phyloP scores from a whole-genome alignment of 2,329 filamentous ascomycete genomes.

The Cryphonectria japonica region DNA sequence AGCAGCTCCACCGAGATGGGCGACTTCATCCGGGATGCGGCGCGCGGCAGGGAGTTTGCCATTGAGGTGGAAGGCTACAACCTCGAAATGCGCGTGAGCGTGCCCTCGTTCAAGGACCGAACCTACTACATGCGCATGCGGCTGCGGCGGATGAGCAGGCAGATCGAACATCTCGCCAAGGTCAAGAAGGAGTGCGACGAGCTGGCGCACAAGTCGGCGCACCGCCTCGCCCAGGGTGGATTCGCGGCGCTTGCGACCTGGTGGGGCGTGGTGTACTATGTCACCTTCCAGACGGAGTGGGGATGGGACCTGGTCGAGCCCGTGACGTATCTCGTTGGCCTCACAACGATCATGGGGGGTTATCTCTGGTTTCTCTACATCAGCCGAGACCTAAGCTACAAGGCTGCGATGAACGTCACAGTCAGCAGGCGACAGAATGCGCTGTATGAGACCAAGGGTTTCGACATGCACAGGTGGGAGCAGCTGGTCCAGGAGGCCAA shows the following conservation, averaged over 20 bases:
- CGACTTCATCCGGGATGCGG: constrained; percentile 91
- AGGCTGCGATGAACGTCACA: constrained; percentile 84
- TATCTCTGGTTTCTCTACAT: constrained; percentile 95
- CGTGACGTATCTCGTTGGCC: constrained; percentile 85
- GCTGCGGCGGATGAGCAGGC: constrained; percentile 70
- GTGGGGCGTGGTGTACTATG: constrained; percentile 81
- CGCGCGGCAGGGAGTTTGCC: constrained; percentile 80
- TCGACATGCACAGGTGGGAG: constrained; percentile 80
- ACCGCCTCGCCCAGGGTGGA: constrained; percentile 78
- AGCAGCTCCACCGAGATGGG: constrained; percentile 87
- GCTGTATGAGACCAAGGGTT: constrained; percentile 75
- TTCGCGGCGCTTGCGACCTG: constrained; percentile 74
- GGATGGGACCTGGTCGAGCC: constrained; percentile 94
- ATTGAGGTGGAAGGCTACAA: constrained; percentile 75
- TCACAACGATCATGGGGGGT: constrained; percentile 83
- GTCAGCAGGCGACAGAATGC: constrained; percentile 76
- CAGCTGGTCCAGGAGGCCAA: constrained; percentile 79
- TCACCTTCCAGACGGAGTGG: constrained; percentile 72
- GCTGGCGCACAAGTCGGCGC: constrained; percentile 75
- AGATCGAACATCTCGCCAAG: constrained; percentile 70
- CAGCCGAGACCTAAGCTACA: constrained; percentile 86
- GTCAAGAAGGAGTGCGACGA: constrained; percentile 83
- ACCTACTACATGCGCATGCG: constrained; percentile 84
- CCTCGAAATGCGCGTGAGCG: constrained; percentile 72
- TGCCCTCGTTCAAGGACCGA: constrained; percentile 87